Evolutionary conservation across 805 yeast species (phyloP).

Genomic region (Hanseniaspora nectarophila): DNA sequence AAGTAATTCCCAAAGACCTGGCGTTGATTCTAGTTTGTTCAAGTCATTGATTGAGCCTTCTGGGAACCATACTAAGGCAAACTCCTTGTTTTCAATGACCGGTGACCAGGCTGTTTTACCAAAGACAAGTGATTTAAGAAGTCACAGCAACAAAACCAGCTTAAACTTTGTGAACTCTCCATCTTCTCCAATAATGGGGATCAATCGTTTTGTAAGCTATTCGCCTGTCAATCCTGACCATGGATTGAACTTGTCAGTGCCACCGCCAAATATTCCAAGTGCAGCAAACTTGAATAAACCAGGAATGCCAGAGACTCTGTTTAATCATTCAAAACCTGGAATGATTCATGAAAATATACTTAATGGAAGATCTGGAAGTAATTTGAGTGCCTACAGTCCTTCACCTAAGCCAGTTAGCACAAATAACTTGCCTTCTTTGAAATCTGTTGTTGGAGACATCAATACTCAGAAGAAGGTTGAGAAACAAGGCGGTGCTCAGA

Average conservation of each 20-base stretch:
- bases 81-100: neutral
- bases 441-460: neutral
- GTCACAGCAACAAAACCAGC: neutral
- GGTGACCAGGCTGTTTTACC: neutral
- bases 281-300: neutral
- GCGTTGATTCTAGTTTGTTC: neutral
- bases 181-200: neutral
- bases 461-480: neutral
- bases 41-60: neutral
- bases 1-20: neutral
- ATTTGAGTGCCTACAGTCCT: neutral
- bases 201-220: neutral
- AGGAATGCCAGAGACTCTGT: neutral
- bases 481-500: constrained; percentile 13
- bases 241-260: constrained; percentile 3
- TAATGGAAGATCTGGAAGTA: constrained; percentile 9
- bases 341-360: neutral
- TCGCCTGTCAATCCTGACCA: neutral
- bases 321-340: neutral
- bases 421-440: constrained; percentile 1
- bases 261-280: neutral
- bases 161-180: neutral
- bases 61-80: neutral
- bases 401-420: neutral
- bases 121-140: neutral